A percentile compares a stretch with the other conserved stretches of the same genome.
Evolutionary conservation across 345 rosid genomes (phyloP).

Genomic region (Camelina sativa): DNA sequence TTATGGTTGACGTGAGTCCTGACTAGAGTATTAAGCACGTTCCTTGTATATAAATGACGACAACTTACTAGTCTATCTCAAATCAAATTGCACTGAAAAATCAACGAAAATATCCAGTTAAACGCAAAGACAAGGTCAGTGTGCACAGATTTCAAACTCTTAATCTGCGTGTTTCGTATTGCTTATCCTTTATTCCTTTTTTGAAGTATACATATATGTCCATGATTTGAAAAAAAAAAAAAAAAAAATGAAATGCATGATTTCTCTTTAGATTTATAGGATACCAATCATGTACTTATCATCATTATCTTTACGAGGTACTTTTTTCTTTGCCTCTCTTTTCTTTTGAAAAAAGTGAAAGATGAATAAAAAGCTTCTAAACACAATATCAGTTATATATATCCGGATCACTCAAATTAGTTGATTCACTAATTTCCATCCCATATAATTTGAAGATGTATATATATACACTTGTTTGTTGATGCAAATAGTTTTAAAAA

Average conservation of each 20-base stretch:
- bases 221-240: background rate
- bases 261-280: conserved; percentile 31
- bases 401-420: conserved; percentile 1
- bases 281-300: conserved; percentile 46
- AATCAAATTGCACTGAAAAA: background rate
- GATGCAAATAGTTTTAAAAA: background rate
- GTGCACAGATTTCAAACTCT: background rate
- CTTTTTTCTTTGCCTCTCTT: conserved; percentile 21
- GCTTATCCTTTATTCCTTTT: background rate
- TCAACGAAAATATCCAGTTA: background rate
- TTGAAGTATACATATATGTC: conserved; percentile 10
- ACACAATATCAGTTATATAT: background rate
- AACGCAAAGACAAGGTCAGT: background rate
- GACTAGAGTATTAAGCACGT: background rate
- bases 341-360: conserved; percentile 33
- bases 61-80: background rate
- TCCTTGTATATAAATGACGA: background rate
- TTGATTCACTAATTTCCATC: background rate
- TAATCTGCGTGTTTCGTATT: background rate
- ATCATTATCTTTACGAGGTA: conserved; percentile 44
- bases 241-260: background rate
- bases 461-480: background rate
- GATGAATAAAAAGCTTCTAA: background rate
- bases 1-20: background rate
- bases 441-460: background rate